Base-by-base conservation (phyloP, 169 alveolate genomes). In the Haemoproteus tartakovskyi region DNA sequence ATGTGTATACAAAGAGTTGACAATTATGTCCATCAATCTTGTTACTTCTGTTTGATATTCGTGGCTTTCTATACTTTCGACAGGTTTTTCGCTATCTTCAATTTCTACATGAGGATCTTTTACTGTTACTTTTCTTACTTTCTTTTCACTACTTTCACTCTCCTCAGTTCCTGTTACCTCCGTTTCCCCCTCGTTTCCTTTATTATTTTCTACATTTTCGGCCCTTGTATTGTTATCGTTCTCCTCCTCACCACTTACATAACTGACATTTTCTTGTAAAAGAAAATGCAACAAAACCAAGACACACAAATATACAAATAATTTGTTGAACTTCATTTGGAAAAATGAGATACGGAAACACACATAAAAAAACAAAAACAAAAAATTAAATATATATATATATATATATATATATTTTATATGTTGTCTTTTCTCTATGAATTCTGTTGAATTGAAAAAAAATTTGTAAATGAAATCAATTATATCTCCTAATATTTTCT, bases 1-100 rank as follows among this genome's bases (percentile, higher is more conserved):
- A 80, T 97, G 95, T 3, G 99, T 94, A 92, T 98, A 98, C 29
- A 98, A 92, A 11, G 99, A 96, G 92, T 98, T 97, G 45, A 98
- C 97, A 62, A 98, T 96, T 47, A 98, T 97, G 85, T 98, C 99
- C 99, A 98, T 94, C 82, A 98, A 82, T 30, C 99, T 90, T 18
- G 98, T 94, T 16, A 97, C 99, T 79, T 98, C 99, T 2, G 99
- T 98, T 80, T 96, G 96, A 87, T 96, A 87, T 33, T 74, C 62
- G 47, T 90, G 92, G 38, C 86, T 86, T 64, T 93, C 97, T 3
- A 87, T 81, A 24, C 62, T 48, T 45, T 43, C 54, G 3, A 88
- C 67, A 11, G 87, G 78, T 56, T 74, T 74, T 24, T 74, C 84
- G 46, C 29, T 36, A 24, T 74, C 84, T 9, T 26, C 16, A 4